Evolutionary conservation across 371 early-diverging fungal genomes (phyloP), one percentile per base, ranked within the genome.

Genomic region (Capillidium heterosporum): DNA sequence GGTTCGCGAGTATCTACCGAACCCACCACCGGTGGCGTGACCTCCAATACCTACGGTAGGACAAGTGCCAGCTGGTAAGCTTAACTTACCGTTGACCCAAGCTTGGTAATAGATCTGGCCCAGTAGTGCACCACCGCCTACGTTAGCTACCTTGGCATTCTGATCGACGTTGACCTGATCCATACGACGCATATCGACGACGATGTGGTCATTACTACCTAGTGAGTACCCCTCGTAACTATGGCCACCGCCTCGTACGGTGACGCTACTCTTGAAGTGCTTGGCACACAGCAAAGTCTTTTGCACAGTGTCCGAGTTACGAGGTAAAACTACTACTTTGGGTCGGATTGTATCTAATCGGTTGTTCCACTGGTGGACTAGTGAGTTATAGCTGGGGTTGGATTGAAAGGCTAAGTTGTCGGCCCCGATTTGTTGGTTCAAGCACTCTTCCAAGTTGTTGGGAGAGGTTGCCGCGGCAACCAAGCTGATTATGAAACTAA

Each of bases 161-260:
- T 56, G 35, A 43, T 58, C 60, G n/a, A 66, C 28, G 7, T 43
- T 48, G 19, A 57, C 53, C 23, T 59, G 27, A 23, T 60, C 54
- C 28, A 70, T 42, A 10, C 57, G 61, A 1, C 55, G 21, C 17
- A 71, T 52, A 59, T 71, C 71, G 32, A 71, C 41, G 11, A 68
- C 62, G 39, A 68, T 27, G 15, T 60, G 55, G 11, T 63, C 64
- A 51, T 68, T 57, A 24, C 67, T 66, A 52, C 66, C 67, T 13
- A 57, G 55, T 8, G 48, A 53, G 46, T 68, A 71, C n/a, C 67
- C 66, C 46, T 71, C 71, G 48, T 65, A 71, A 10, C 65, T 65
- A 48, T 71, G 71, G 28, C 67, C 67, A 7, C 80, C 80, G 0
- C 62, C 61, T 1, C 69, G 62, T 13, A 64, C 63, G 0, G 65